Conservation (phyloP, 2,329 filamentous ascomycete genomes). For the Cadophora malorum region DNA sequence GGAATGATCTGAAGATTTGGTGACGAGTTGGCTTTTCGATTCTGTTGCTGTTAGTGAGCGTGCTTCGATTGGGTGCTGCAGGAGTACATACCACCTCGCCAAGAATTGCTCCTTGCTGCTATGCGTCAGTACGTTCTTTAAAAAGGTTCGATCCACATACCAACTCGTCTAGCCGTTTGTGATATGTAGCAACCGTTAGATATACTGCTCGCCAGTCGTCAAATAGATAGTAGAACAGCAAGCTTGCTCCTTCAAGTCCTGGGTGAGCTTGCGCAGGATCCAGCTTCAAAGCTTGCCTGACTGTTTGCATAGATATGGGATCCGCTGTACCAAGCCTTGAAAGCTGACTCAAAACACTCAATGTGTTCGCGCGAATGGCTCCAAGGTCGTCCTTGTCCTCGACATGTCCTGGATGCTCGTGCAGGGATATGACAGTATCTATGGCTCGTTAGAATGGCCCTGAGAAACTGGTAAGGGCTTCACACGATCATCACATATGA, state of each 20-base stretch:
- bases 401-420: slow-evolving; percentile 58
- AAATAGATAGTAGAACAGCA: slow-evolving; percentile 71
- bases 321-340: slow-evolving; percentile 55
- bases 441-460: slow-evolving; percentile 18
- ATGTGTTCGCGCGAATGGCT: slow-evolving; percentile 59
- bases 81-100: slow-evolving; percentile 38
- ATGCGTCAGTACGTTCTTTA: slow-evolving; percentile 12
- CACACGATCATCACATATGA: slow-evolving; percentile 69
- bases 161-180: slow-evolving; percentile 54
- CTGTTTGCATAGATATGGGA: slow-evolving; percentile 43
- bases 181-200: slow-evolving; percentile 57
- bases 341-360: slow-evolving; percentile 66
- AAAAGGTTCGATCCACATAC: slow-evolving; percentile 45
- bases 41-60: slow-evolving; percentile 36
- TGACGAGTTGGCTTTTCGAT: slow-evolving; percentile 47
- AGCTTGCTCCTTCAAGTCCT: slow-evolving; percentile 59
- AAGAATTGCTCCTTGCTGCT: slow-evolving; percentile 39
- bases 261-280: slow-evolving; percentile 41
- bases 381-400: slow-evolving; percentile 42
- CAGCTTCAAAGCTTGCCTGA: slow-evolving; percentile 40
- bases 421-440: slow-evolving; percentile 74
- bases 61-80: neutral
- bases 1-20: slow-evolving; percentile 60
- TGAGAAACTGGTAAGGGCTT: neutral
- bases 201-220: slow-evolving; percentile 69